Evolutionary conservation across 1,284 basidiomycete species (phyloP), one percentile per base, ranked within the genome.

Genomic region (Puccinia polysora): DNA sequence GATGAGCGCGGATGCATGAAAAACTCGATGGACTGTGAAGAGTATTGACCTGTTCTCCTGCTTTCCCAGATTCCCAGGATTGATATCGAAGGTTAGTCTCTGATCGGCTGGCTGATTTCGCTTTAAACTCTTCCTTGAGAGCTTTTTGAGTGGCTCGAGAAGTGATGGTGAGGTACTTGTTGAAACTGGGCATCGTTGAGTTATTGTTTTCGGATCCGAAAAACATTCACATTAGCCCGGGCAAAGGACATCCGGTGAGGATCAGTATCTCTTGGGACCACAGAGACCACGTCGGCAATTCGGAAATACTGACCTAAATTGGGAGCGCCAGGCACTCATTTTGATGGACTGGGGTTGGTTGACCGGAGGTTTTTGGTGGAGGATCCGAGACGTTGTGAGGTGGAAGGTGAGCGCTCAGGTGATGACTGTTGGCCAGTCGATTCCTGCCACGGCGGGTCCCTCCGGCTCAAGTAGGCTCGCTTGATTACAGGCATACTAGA

Each of bases 61-160:
- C 55, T 59, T 69, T 69, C 18, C 65, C 65, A 20, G 53, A 53
- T 69, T 58, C 65, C 65, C 65, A 69, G 25, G 36, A 49, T 56
- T 69, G 65, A 40, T 58, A 69, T 47, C 65, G 53, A 14, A 69
- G 47, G 65, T 69, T 69, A 59, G 38, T 69, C 12, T 49, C 43
- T 18, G 53, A 28, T 14, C 65, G 49, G 12, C 50, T 52, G 28
- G 38, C 65, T 1, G 28, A n/a, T 59, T 69, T 69, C 7, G 34
- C 7, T 36, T 38, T 58, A 45, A 45, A 30, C 30, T 69, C 65
- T 36, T 69, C 65, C 30, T 69, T 69, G 18, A 69, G 47, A 49
- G 53, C 65, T 49, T 56, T 55, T 34, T 59, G 65, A 59, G 65
- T 69, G 28, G 65, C 65, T n/a, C 65, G n/a, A 14, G 55, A 45